These are phyloP conservation scores for Trametes sp. DNA, from an alignment of 1,284 basidiomycete genomes.

Conservation along the genomic window DNA sequence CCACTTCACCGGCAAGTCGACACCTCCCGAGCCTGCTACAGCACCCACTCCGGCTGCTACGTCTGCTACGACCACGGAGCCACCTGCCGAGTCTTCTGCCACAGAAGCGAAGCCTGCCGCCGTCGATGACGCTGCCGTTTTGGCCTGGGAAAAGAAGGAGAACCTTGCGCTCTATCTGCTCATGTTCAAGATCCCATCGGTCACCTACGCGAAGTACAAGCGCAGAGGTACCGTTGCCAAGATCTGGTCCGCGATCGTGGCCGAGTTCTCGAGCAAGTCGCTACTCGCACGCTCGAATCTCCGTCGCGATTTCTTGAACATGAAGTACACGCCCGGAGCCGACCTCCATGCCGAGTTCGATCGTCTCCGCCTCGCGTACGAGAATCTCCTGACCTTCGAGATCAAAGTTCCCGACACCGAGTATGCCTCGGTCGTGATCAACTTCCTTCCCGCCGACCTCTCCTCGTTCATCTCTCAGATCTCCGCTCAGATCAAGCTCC, in stretches of 20 bases:
- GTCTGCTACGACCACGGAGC: too few relatives aligned
- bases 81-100: too few relatives aligned
- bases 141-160: slow-evolving; percentile 20
- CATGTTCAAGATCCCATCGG: slow-evolving; percentile 16
- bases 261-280: not conserved
- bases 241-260: not conserved
- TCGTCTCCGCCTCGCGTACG: slow-evolving; percentile 17
- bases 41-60: not conserved
- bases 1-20: slow-evolving; percentile 13
- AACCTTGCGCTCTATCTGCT: slow-evolving; percentile 18
- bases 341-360: slow-evolving; percentile 18
- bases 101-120: not conserved
- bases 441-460: slow-evolving; percentile 16
- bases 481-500: not conserved
- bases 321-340: slow-evolving; percentile 1
- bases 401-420: slow-evolving; percentile 17
- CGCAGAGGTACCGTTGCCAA: not conserved
- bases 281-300: not conserved
- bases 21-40: slow-evolving; percentile 2
- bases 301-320: slow-evolving; percentile 3
- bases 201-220: slow-evolving; percentile 1
- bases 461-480: not conserved
- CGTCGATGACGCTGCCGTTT: slow-evolving; percentile 6
- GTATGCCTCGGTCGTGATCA: slow-evolving; percentile 19
- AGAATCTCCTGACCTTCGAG: slow-evolving; percentile 19